Conservation (phyloP, 73 alveolate genomes). For the Vitrella brassicaformis region DNA sequence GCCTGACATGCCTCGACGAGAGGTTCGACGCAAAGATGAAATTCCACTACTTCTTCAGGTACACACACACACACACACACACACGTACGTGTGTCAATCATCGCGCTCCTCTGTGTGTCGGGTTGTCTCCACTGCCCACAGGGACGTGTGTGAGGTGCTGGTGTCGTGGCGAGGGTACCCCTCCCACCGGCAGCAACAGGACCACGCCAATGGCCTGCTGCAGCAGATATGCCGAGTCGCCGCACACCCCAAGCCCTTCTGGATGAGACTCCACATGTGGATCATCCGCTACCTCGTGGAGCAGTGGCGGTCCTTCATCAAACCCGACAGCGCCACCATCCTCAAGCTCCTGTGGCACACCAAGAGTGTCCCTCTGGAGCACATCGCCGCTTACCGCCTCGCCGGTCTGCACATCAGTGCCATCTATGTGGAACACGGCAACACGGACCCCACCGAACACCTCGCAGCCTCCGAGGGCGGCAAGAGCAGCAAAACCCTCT, state of each 20-base stretch:
- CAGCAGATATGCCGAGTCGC: too few species aligned
- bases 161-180: too few species aligned
- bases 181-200: too few species aligned
- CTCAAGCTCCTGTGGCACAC: background rate
- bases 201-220: too few species aligned
- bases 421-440: background rate
- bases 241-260: too few species aligned
- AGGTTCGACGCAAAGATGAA: background rate
- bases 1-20: background rate
- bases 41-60: background rate
- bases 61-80: too few species aligned
- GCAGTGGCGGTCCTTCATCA: background rate
- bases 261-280: background rate
- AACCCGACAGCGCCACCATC: background rate
- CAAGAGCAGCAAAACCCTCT: too few species aligned
- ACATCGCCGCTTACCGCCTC: background rate
- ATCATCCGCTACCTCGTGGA: background rate
- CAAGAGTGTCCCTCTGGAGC: too few species aligned
- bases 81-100: too few species aligned
- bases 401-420: background rate
- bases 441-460: background rate
- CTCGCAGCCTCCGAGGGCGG: background rate
- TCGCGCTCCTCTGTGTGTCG: too few species aligned
- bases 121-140: too few species aligned
- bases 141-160: too few species aligned